Evolutionary conservation across 2,329 filamentous ascomycete species (phyloP), one percentile per base, ranked within the genome.

Genomic region (Botryosphaeria dothidea): DNA sequence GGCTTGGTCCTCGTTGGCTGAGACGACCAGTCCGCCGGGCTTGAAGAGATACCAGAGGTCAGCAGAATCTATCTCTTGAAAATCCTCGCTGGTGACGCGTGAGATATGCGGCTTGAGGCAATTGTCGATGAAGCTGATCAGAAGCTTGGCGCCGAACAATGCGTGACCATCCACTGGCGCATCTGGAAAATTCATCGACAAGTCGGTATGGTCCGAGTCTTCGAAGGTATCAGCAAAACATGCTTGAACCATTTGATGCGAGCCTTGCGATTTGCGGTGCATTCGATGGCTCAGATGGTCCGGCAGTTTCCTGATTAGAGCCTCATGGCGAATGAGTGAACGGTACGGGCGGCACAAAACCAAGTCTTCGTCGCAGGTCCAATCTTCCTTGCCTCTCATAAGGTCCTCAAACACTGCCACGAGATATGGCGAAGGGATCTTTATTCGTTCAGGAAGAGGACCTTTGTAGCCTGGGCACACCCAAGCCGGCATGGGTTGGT

Each of bases 21-120:
- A 27, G 4, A 68, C 65, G n/a, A 60, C 67, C 34, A 68, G 64
- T 1, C 45, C 52, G 0, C 72, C 72, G 0, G 70, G 71, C 4
- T 64, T 51, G 45, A 73, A 73, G 2, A 74, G 61, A 34, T 70
- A 66, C 70, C 72, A 74, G 1, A 73, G 52, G 36, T 74, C 71
- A 1, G 66, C 54, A 27, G 71, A 73, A 9, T 62, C 23, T 8
- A 67, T 46, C 11, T 17, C 27, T n/a, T 34, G 60, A 19, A 17
- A 36, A 2, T 52, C 27, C 15, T 62, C 23, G 57, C 21, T 46
- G 43, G n/a, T 46, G 8, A 46, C 8, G 19, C 17, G 3, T 21
- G n/a, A 6, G 6, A 17, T 41, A 31, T 13, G 51, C 4, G 31
- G 13, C 25, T 13, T 56, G 51, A 25, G 51, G 21, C 34, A 41